Base-by-base conservation (phyloP, 2,329 filamentous ascomycete genomes). In the Colletotrichum sp. region DNA sequence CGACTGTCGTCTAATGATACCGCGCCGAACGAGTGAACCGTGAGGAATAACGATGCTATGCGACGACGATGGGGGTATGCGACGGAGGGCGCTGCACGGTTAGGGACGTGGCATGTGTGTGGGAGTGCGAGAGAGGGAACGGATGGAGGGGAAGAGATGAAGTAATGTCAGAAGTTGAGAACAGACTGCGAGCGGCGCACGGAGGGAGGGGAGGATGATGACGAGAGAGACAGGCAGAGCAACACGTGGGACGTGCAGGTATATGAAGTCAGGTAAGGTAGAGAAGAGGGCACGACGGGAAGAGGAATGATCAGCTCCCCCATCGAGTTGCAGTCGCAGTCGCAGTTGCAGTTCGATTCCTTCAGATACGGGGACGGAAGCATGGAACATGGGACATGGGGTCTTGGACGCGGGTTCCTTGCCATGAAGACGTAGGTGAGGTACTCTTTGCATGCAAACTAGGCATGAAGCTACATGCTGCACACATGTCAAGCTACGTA, bases 191-290 rank as follows among this genome's bases (percentile, higher is more conserved):
- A 55, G 57, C 24, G 49, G 52, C 26, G 24, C 30, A 75, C n/a
- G 65, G 26, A 71, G 65, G 28, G 39, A 28, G 49, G n/a, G 18
- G n/a, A 52, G n/a, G 44, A 52, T 12, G 64, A 76, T 10, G 60
- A 71, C 36, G 34, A 24, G 24, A 36, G n/a, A 12, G 8, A 55
- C 26, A 16, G 18, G 18, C 18, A 18, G 21, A 21, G 0, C 34
- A 76, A 57, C 70, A 73, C 70, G 64, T 76, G 70, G 73, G 73
- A 73, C 70, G 73, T 68, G 73, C 70, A 44, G 64, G 49, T 76
- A 65, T 73, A 76, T 64, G 44, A 68, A 64, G 63, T 59, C 66
- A n/a, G n/a, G 24, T 30, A 32, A n/a, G n/a, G 24, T n/a, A 44
- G 30, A 28, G 44, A 30, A n/a, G 18, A 21, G 34, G 39, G 39